Base-by-base conservation (phyloP, 345 rosid species). In the Citrus hindsii region DNA sequence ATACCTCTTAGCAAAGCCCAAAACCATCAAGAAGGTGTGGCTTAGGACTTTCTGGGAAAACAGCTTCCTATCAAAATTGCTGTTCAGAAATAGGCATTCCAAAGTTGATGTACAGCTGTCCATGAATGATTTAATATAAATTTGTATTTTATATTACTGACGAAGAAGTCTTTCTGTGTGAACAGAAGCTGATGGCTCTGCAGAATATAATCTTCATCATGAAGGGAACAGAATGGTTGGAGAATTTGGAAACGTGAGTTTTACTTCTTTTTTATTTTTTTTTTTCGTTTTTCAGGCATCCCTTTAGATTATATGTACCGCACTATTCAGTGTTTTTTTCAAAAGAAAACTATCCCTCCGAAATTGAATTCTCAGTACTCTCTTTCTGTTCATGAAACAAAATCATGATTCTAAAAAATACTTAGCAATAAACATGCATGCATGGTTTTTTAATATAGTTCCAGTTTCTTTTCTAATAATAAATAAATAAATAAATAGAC, bases 161-260 rank as follows among this genome's bases (percentile, higher is more conserved):
- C 65, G 7, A 53, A 87, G 80, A 69, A 83, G 38, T 82, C 63
- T 83, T 79, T 86, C 93, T 75, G 25, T 63, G 14, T 89, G 84
- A 81, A 80, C 87, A 60, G 91, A 81, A 16, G 74, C 86, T 61
- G 91, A 86, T 80, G 83, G 75, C 73, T 84, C 84, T 10, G 48
- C 81, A 9, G 90, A 89, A 48, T 61, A 48, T 79, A 67, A 56
- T 71, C 61, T 46, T 38, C 27, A 69, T 12, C 28, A 70, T 12
- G 81, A 79, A 28, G 61, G 64, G 77, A 67, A 33, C 79, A 62
- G 85, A 80, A 76, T 83, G 48, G 3, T 81, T 86, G 3, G 83
- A 82, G 25, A 58, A 62, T 68, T 63, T 78, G 51, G 88, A 84
- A 71, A 90, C 74, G 98, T 92, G 69, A 84, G 83, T 72, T 66